phyloP scores from a whole-genome alignment of 257 asterid species.

The Solanum phureja region DNA sequence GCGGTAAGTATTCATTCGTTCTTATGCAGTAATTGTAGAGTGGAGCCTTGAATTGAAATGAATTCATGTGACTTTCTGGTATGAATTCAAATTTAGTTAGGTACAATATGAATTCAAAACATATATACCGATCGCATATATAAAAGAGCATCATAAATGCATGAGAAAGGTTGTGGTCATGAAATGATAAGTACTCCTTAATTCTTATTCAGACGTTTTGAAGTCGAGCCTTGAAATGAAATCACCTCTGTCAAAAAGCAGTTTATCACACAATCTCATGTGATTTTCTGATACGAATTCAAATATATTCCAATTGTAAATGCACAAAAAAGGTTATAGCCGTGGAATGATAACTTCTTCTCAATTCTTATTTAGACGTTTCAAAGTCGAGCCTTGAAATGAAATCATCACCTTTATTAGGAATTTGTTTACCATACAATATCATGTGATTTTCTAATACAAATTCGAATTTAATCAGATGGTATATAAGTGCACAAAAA shows the following conservation, averaged over 20 bases:
- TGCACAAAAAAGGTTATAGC: accelerated
- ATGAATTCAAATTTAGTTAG: background rate
- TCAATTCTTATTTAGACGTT: background rate
- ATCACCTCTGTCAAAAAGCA: too few species aligned
- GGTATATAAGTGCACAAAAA: too few species aligned
- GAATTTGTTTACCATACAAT: background rate
- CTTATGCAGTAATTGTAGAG: background rate
- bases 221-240: background rate
- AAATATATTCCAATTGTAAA: accelerated
- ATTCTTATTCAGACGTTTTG: too few species aligned
- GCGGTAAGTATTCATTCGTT: background rate
- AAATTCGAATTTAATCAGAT: too few species aligned
- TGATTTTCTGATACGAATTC: too few species aligned
- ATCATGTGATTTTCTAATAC: too few species aligned
- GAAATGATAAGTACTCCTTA: background rate
- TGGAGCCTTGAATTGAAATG: background rate
- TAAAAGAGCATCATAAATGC: background rate
- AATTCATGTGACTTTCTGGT: background rate
- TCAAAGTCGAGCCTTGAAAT: too few species aligned
- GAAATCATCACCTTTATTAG: background rate
- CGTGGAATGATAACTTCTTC: background rate
- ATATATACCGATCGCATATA: too few species aligned
- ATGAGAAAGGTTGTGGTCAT: background rate
- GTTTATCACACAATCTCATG: background rate
- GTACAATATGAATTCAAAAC: background rate